Evolutionary conservation across 768 basidiomycete species (phyloP).

Genomic region (Melanogaster broomeanus): DNA sequence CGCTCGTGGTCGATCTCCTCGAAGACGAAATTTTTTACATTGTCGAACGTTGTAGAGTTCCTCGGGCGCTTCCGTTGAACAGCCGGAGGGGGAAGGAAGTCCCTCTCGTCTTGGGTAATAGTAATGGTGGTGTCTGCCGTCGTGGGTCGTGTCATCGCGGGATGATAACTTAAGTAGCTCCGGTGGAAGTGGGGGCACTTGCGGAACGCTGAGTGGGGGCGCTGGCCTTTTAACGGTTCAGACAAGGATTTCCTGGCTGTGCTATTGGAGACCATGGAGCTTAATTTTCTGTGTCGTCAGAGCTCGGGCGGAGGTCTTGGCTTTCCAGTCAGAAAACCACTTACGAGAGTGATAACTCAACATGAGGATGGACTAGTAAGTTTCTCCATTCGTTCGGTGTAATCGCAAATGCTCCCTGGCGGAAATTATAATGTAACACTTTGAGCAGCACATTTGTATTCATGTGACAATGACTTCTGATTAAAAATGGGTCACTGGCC

Average conservation of each 20-base stretch:
- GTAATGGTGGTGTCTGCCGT: neutral
- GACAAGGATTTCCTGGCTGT: neutral
- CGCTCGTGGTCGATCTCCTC: conserved; percentile 8
- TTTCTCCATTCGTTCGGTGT: neutral
- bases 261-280: neutral
- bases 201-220: neutral
- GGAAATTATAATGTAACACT: no score
- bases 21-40: conserved; percentile 3
- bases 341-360: conserved; percentile 3
- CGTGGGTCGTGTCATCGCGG: neutral
- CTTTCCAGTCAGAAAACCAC: neutral
- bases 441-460: no score
- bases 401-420: no score
- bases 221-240: neutral
- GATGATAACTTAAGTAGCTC: neutral
- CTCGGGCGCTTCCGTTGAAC: neutral
- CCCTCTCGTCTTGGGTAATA: neutral
- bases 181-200: neutral
- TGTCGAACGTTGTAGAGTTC: neutral
- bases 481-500: no score
- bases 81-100: conserved; percentile 5
- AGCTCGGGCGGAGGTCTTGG: conserved; percentile 4
- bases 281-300: no score
- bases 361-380: no score
- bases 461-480: no score